These are phyloP conservation scores for Guadua angustifolia DNA, from an alignment of 176 grass and related monocot genomes.

Conservation along the genomic window DNA sequence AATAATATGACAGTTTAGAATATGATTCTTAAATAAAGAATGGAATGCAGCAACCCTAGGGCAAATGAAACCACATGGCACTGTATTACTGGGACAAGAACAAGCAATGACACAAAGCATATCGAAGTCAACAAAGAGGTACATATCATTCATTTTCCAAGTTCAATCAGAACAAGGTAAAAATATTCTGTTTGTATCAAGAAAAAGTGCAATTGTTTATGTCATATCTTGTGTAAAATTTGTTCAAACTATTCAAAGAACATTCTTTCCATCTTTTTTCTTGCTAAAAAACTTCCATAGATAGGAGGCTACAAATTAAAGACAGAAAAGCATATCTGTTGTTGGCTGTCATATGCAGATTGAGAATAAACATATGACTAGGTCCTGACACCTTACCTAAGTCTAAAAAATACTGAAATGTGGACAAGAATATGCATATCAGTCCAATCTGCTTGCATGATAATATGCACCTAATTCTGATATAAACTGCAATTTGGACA, in stretches of 20 bases:
- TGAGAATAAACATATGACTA: slow-evolving; percentile 50
- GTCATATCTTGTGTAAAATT: slow-evolving; percentile 25
- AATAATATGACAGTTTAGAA: slow-evolving; percentile 6
- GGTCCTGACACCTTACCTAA: slow-evolving; percentile 30
- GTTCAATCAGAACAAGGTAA: slow-evolving; percentile 29
- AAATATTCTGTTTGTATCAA: slow-evolving; percentile 35
- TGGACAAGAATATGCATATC: slow-evolving; percentile 48
- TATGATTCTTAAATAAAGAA: slow-evolving; percentile 28
- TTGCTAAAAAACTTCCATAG: slow-evolving; percentile 50
- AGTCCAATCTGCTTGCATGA: slow-evolving; percentile 48
- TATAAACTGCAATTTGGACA: slow-evolving; percentile 35
- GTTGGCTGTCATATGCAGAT: slow-evolving; percentile 34
- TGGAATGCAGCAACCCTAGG: not conserved
- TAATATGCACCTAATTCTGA: slow-evolving; percentile 40
- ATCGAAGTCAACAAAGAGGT: not conserved
- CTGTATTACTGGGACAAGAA: not conserved
- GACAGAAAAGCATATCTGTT: slow-evolving; percentile 42
- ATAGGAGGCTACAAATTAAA: slow-evolving; percentile 62
- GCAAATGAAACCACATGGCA: slow-evolving; percentile 30
- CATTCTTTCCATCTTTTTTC: slow-evolving; percentile 28
- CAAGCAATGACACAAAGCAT: slow-evolving; percentile 9
- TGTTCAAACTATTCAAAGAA: slow-evolving; percentile 35
- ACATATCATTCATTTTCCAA: slow-evolving; percentile 29
- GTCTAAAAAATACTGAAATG: slow-evolving; percentile 43
- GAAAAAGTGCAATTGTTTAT: slow-evolving; percentile 32